Base-by-base conservation (phyloP, 352 stramenopile genomes). In the Phytophthora nicotianae region DNA sequence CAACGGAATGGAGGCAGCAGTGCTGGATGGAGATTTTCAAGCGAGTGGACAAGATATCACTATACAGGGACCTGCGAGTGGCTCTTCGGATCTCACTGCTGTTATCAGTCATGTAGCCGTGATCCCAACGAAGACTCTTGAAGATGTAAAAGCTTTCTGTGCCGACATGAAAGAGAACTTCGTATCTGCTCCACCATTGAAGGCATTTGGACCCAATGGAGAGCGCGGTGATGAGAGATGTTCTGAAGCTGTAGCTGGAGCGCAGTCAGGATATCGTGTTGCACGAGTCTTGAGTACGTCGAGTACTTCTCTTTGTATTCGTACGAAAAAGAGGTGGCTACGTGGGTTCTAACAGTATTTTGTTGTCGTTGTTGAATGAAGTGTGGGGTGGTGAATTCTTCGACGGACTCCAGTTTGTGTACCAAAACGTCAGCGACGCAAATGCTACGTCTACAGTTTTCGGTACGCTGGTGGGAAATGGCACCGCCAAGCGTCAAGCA, bases 321-420 rank as follows among this genome's bases (percentile, higher is more conserved):
- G 17, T 50, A 6, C n/a, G n/a, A n/a, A n/a, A n/a, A n/a, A n/a
- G n/a, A n/a, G n/a, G n/a, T 38, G 52, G 29, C 24, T 38, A 5
- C 20, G 7, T 35, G 5, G 52, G 14, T 52, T 67, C 37, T 64
- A 42, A 65, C 29, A n/a, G 33, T 50, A 21, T 58, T 29, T 38
- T 37, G 51, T 23, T 53, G 26, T 17, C 61, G 40, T 33, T 17
- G n/a, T n/a, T n/a, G n/a, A n/a, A 4, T 54, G 9, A 56, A 95
- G 86, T 93, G 78, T 93, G 86, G 86, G 81, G 79, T 27, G 60
- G 56, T 5, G 60, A 87, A 14, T 93, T 88, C 52, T 85, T 95
- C 37, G 80, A 95, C 21, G 86, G 86, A 4, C 48, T 85, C 20
- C 67, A 83, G 46, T 86, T 90, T 42, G 50, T 81, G 5, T 93